Evolutionary conservation across 805 yeast species (phyloP).

Genomic region (Ogataea ramenticola): DNA sequence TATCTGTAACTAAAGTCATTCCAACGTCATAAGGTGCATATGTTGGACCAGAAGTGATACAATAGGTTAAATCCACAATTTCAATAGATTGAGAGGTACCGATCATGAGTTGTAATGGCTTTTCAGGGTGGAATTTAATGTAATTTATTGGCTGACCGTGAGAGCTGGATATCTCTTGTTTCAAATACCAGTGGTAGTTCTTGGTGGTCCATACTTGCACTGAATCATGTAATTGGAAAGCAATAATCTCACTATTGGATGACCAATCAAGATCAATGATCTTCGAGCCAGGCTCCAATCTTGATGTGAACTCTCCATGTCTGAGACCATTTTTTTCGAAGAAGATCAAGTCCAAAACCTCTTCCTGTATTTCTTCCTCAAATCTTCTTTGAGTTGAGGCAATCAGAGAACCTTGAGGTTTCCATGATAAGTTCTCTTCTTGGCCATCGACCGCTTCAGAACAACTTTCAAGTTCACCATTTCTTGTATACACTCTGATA

Average conservation of each 20-base stretch:
- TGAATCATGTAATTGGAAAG: conserved; percentile 52
- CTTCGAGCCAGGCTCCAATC: conserved; percentile 45
- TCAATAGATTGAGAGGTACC: conserved; percentile 48
- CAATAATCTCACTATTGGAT: conserved; percentile 67
- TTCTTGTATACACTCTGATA: conserved; percentile 73
- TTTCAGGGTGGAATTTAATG: conserved; percentile 83
- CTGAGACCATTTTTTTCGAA: conserved; percentile 91
- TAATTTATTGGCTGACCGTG: conserved; percentile 29
- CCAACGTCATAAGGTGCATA: conserved; percentile 67
- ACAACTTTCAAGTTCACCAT: conserved; percentile 72
- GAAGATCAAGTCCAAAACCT: conserved; percentile 53
- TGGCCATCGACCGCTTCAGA: conserved; percentile 85
- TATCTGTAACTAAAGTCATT: conserved; percentile 76
- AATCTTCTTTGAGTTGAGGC: conserved; percentile 69
- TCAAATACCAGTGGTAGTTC: conserved; percentile 93
- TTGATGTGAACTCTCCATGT: conserved; percentile 75
- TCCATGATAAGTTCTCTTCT: conserved; percentile 74
- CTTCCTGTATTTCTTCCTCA: conserved; percentile 43
- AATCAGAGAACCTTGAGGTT: conserved; percentile 82
- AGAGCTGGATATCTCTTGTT: conserved; percentile 55
- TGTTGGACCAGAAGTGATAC: conserved; percentile 62
- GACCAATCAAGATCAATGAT: conserved; percentile 69
- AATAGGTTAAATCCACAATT: conserved; percentile 61
- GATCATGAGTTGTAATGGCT: conserved; percentile 66
- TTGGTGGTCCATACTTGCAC: conserved; percentile 88